Evolutionary conservation across 208 protist species (phyloP), one percentile per base, ranked within the genome.

Genomic region (Porcisia hertigi): DNA sequence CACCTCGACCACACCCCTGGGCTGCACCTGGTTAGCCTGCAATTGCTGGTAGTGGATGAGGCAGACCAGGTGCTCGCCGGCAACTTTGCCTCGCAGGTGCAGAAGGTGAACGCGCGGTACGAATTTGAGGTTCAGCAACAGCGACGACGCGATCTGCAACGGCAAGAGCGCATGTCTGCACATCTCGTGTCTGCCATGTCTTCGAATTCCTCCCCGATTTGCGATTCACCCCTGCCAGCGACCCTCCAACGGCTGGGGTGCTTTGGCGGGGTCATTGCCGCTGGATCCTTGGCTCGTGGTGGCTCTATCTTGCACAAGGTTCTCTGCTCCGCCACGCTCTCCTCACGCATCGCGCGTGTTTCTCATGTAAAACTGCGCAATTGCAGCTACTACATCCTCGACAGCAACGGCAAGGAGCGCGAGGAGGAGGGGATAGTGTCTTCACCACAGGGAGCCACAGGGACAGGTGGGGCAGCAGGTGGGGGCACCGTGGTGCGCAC

Each of bases 281-380:
- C 6, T 23, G 67, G 18, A 34, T 52, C 39, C 41, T 49, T 16
- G 41, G 14, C 63, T 8, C 36, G 45, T 39, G 16, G 16, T 47
- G 53, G 39, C 16, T 23, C 63, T 41, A 63, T 80, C 14, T 81
- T 97, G 53, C 94, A 97, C 75, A 96, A 95, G 76, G 85, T 97
- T 45, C 77, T 97, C 2, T 97, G 94, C 80, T 95, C 90, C n/a
- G 94, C 94, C 2, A 96, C 94, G 8, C 89, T 97, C n/a, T 94
- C 92, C 52, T 89, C 92, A 6, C 92, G 92, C 62, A 91, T 96
- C 36, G 84, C 90, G 1, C 90, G 91, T 63, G 94, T 94, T 43
- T 92, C 89, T 3, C 87, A 97, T 62, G 86, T 97, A 69, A 86
- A 87, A 36, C 84, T 97, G 52, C 92, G 89, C 59, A 97, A 97